Evolutionary conservation across 1,284 basidiomycete genomes (phyloP), one percentile per base, ranked within the genome.

Genomic region (Trametes sp.): DNA sequence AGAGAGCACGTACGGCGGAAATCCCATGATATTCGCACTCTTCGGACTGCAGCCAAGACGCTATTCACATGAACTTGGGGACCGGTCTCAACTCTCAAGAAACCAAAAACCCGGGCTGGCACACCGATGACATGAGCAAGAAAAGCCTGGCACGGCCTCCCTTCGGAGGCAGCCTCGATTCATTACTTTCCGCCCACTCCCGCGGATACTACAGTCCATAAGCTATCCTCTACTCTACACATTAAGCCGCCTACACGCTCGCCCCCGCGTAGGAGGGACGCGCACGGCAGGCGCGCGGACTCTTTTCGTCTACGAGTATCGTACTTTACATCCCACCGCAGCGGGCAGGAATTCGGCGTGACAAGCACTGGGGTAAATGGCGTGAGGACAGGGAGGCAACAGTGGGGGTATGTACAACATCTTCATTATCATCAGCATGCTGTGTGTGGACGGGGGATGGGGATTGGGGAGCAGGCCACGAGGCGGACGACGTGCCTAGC

Each of bases 381-480:
- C 11, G 23, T 52, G 33, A 23, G 50, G n/a, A 23, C 1, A 36
- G 21, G 31, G 49, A 14, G 46, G 31, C 35, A 38, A 52, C 35
- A 38, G 31, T 14, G 33, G 50, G 49, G 50, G 50, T 52, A 52
- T 52, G 50, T 52, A 52, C 50, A 52, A 26, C 23, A 38, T 19
- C 45, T 28, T 28, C 45, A 48, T 48, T 41, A 41, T 41, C 38
- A 41, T 41, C 38, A 41, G 38, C 38, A 19, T 6, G 38, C 11
- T 36, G 35, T 36, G 35, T 36, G 11, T 28, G 33, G 31, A 10
- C 33, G 24, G 14, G 51, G 23, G 51, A 26, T n/a, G n/a, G 31
- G 51, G 4, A 14, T 16, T 13, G 14, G 24, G 5, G 51, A 26
- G 8, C 5, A 13, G 21, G 53, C n/a, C 53, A 54, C 16, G 46